Base-by-base conservation (phyloP, 768 basidiomycete species). In the Ephemerocybe angulata region DNA sequence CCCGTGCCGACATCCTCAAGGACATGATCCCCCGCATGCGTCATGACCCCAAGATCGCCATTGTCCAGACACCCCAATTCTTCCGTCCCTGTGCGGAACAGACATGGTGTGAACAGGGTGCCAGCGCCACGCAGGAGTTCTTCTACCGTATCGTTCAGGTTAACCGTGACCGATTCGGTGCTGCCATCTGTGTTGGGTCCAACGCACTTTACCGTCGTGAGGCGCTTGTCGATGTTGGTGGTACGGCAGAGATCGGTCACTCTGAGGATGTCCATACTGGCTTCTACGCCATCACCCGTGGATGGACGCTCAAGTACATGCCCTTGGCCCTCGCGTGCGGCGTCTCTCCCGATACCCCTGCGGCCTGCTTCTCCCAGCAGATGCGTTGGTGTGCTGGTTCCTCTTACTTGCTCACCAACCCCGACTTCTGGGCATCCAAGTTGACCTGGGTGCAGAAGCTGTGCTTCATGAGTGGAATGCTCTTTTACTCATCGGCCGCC, bases 381-480 rank as follows among this genome's bases (percentile, higher is more conserved):
- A 65, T 68, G 60, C 61, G 65, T 21, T 67, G 66, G 65, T 67
- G 66, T 50, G 55, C 64, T 17, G 64, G 66, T 21, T 67, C 64
- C 3, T 63, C 66, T 2, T 63, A 65, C 12, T 53, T 65, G 6
- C 61, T 65, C 27, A 63, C 62, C 31, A 67, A 64, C 54, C 56
- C 53, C 6, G 62, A 65, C 19, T 67, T 67, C 52, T 67, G 66
- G 64, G 63, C 55, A 49, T 67, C 66, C 3, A 51, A 62, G 15
- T 61, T 65, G 33, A 63, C 38, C 50, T 51, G 64, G 43, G 54
- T 67, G 38, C 66, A 65, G 54, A 67, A 67, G 43, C 43, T 67
- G 7, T 67, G 66, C 49, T 67, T 61, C 48, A 58, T 65, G 53
- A 65, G 62, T 44, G 64, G 63, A 12, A 67, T 64, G 64, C 57